Percentiles rank a stretch among this genome's conserved stretches.
Conservation (phyloP, 176 grass and related monocot species). For the Canna indica region DNA sequence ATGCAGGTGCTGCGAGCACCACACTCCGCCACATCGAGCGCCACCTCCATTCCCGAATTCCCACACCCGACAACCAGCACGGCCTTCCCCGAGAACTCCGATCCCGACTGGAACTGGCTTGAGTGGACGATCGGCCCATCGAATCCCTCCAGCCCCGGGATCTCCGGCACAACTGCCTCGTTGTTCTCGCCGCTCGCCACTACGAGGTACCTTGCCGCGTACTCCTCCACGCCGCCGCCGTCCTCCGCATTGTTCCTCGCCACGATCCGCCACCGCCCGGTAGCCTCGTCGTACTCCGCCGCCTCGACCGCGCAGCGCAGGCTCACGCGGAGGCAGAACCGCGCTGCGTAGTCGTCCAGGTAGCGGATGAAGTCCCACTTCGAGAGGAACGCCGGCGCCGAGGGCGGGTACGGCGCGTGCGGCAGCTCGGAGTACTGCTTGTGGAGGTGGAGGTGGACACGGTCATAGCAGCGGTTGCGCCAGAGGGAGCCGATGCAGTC, state of each 20-base stretch:
- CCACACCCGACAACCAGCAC: conserved; percentile 71
- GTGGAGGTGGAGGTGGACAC: conserved; percentile 8
- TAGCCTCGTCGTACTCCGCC: conserved; percentile 27
- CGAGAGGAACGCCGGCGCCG: conserved; percentile 39
- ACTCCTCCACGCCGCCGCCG: conserved; percentile 17
- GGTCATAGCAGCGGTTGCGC: conserved; percentile 15
- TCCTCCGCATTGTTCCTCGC: conserved; percentile 15
- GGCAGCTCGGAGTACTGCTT: conserved; percentile 15
- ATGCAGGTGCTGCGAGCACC: conserved; percentile 47
- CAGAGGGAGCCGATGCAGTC: conserved; percentile 20
- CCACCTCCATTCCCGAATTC: conserved; percentile 96
- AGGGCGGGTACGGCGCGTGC: neutral
- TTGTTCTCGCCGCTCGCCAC: conserved; percentile 72
- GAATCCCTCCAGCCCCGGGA: conserved; percentile 50
- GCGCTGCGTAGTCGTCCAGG: conserved; percentile 53
- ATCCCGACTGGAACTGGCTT: conserved; percentile 27
- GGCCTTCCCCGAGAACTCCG: conserved; percentile 32
- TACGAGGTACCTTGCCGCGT: conserved; percentile 38
- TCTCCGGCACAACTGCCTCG: conserved; percentile 45
- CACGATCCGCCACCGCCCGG: conserved; percentile 29
- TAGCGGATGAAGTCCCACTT: conserved; percentile 48
- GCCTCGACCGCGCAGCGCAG: conserved; percentile 41
- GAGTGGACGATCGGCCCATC: conserved; percentile 45
- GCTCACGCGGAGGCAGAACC: conserved; percentile 30
- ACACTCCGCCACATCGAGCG: conserved; percentile 43